phyloP scores from a whole-genome alignment of 129 eudicot genomes.

The Escallonia rubra region DNA sequence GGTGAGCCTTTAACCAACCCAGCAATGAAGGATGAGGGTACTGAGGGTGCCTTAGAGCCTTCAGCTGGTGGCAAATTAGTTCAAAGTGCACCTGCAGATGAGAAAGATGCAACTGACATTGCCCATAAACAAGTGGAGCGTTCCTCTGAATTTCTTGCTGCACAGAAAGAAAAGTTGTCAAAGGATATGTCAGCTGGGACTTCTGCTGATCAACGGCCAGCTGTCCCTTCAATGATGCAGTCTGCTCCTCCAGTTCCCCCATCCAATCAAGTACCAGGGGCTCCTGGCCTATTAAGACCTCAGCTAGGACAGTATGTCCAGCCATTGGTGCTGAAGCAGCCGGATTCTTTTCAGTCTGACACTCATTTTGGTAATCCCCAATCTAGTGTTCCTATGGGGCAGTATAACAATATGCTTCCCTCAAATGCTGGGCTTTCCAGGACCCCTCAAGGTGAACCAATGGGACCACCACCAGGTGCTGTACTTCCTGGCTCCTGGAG shows the following conservation, averaged over 20 bases:
- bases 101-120: constrained; percentile 13
- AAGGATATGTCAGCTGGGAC: constrained; percentile 28
- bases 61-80: constrained; percentile 16
- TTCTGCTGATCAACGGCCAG: constrained; percentile 35
- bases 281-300: constrained; percentile 32
- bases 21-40: constrained; percentile 28
- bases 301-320: constrained; percentile 39
- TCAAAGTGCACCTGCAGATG: constrained; percentile 12
- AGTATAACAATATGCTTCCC: constrained; percentile 15
- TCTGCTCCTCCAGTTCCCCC: constrained; percentile 19
- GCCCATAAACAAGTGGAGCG: constrained; percentile 18
- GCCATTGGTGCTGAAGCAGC: constrained; percentile 29
- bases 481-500: constrained; percentile 29
- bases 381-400: constrained; percentile 21
- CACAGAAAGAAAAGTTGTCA: constrained; percentile 21
- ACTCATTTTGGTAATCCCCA: constrained; percentile 20
- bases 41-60: constrained; percentile 14
- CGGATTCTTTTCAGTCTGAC: constrained; percentile 27
- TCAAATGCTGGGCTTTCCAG: constrained; percentile 22
- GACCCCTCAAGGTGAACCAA: constrained; percentile 30
- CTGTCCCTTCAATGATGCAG: constrained; percentile 19
- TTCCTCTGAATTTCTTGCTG: constrained; percentile 7
- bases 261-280: constrained; percentile 33
- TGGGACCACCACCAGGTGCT: constrained; percentile 26
- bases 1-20: constrained; percentile 25